Base-by-base conservation (phyloP, 192 early-diverging fungal genomes). In the Backusella macrospora region DNA sequence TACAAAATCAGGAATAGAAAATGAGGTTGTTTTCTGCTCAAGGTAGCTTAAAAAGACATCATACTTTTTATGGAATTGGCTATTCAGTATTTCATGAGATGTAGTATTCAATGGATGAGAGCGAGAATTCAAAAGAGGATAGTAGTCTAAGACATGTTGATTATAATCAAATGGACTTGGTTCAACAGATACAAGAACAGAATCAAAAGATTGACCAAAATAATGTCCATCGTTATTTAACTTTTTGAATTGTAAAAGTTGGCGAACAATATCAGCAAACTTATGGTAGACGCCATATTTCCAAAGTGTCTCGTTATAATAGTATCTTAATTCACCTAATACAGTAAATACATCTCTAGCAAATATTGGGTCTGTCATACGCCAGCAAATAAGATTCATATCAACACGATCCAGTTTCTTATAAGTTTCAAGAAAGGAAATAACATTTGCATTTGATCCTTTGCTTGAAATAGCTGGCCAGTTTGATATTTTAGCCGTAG, bases 61-160 rank as follows among this genome's bases (percentile, higher is more conserved):
- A 21, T 84, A 86, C 21, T 82, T 78, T 1, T 72, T 16, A 38
- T 72, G 71, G 72, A 86, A 84, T 1, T 70, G 59, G 9, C 71
- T 62, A 48, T 86, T 86, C 9, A 81, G 69, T n/a, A 86, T 83
- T 9, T 72, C 75, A 18, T 71, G 62, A 2, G 69, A 49, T 6
- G 68, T 55, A 5, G 62, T 70, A 10, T 55, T 44, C 21, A 65
- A 26, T 23, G 29, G 6, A 65, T 52, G 81, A 81, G 83, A 83
- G 80, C 85, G 64, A n/a, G 85, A 83, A 63, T 84, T 84, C 39
- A 85, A 73, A 5, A 86, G 39, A 9, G 85, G 85, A 49, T 80
- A 81, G 40, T 85, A 86, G 40, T 81, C 80, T 13, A 75, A 38
- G 16, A 77, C 26, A 21, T 78, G 62, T 9, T 81, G 59, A 26